A percentile compares a stretch with the other conserved stretches of the same genome.
Evolutionary conservation across 495 filamentous ascomycete genomes (phyloP).

Genomic region (Amphirosellinia nigrospora): DNA sequence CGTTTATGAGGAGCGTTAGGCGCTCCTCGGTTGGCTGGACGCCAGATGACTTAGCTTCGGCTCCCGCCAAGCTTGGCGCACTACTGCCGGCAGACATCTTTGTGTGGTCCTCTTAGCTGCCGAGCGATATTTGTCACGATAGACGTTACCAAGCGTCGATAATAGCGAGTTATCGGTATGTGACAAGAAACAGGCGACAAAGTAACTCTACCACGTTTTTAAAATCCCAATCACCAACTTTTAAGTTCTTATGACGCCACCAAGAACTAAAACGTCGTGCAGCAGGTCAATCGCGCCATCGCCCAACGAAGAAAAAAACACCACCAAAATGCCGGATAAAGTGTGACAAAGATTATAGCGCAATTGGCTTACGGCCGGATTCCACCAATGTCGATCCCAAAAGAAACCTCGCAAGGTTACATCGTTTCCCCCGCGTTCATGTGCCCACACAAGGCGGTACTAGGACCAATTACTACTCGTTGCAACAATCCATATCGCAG

Average conservation of each 20-base stretch:
- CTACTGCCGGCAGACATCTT: conserved; percentile 20
- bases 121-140: background rate
- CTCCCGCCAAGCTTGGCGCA: conserved; percentile 9
- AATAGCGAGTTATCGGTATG: background rate
- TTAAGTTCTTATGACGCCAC: conserved; percentile 8
- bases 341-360: background rate
- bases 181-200: background rate
- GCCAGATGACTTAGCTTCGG: conserved; percentile 24
- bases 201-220: background rate
- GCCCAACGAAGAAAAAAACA: background rate
- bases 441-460: background rate
- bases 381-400: background rate
- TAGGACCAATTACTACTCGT: background rate
- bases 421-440: conserved; percentile 1
- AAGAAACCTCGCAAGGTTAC: conserved; percentile 15
- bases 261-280: conserved; percentile 22
- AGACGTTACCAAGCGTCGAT: conserved; percentile 5
- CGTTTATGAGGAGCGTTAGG: conserved; percentile 6
- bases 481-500: background rate
- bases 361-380: conserved; percentile 4
- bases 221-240: background rate
- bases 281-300: conserved; percentile 24
- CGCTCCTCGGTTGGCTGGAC: conserved; percentile 16
- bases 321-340: conserved; percentile 4
- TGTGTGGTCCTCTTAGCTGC: conserved; percentile 2